Conservation (phyloP, 1,139 yeast genomes). For the Taphrina populina region DNA sequence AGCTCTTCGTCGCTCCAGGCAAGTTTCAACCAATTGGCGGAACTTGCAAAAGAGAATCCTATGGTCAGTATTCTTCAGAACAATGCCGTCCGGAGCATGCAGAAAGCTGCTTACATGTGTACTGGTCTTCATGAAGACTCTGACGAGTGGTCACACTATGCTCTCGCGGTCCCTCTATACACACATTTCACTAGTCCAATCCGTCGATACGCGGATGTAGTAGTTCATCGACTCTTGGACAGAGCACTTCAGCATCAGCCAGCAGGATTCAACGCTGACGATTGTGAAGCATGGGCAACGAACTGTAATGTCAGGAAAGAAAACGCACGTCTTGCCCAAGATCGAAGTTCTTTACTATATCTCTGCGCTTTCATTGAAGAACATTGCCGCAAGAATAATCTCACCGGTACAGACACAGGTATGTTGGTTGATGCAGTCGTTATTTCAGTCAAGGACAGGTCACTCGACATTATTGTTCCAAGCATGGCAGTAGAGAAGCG, state of each 20-base stretch:
- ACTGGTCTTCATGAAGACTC: slow-evolving; percentile 86
- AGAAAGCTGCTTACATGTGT: slow-evolving; percentile 79
- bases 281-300: slow-evolving; percentile 54
- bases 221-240: slow-evolving; percentile 89
- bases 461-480: slow-evolving; percentile 90
- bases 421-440: slow-evolving; percentile 87
- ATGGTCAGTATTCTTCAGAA: slow-evolving; percentile 77
- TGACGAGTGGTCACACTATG: slow-evolving; percentile 67
- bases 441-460: slow-evolving; percentile 88
- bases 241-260: slow-evolving; percentile 52
- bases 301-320: slow-evolving; percentile 94
- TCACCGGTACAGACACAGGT: slow-evolving; percentile 63
- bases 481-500: slow-evolving; percentile 96
- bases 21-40: slow-evolving; percentile 65
- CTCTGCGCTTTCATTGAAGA: slow-evolving; percentile 68
- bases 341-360: slow-evolving; percentile 84
- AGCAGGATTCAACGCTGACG: slow-evolving; percentile 20
- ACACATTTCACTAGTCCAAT: slow-evolving; percentile 96
- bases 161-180: slow-evolving; percentile 77
- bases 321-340: slow-evolving; percentile 89
- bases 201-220: slow-evolving; percentile 85
- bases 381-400: slow-evolving; percentile 57
- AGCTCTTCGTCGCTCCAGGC: slow-evolving; percentile 70
- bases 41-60: slow-evolving; percentile 45
- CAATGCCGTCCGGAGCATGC: slow-evolving; percentile 74